Evolutionary conservation across 495 filamentous ascomycete species (phyloP), one percentile per base, ranked within the genome.

Genomic region (Penicillium maclennaniae): DNA sequence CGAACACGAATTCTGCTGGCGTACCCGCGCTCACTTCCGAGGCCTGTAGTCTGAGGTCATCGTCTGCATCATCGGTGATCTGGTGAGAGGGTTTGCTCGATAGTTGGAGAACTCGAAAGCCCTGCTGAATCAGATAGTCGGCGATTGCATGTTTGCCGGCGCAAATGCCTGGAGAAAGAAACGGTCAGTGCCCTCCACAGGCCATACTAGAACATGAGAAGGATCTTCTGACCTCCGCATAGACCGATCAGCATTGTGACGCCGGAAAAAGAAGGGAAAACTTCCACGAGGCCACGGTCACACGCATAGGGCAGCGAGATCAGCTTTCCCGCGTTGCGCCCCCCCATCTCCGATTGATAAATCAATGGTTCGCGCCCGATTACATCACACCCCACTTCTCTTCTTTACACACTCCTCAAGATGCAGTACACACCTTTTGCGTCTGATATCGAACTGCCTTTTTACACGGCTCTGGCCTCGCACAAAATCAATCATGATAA

Each of bases 401-500:
- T 28, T 41, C 47, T 41, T 17, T 31, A 43, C 25, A 21, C 47
- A 63, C 44, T 16, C 23, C 44, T 16, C 23, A 45, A 7, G n/a
- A 78, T 78, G 75, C 72, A 73, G 48, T 97, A 91, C 70, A 86
- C 88, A 40, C 84, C 91, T 0, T 97, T 96, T 79, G 79, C 83
- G 21, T 96, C 92, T 25, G 91, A 96, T 70, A 89, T 97, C 58
- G 93, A 98, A 63, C 77, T 97, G 20, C 90, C 90, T 19, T 98
- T 98, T 69, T 97, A 96, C 64, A 87, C 87, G 36, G 83, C 89
- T 36, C 81, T 98, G 21, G 91, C 92, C 42, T 83, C 85, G 8
- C 87, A 83, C 45, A 98, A 98, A 70, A 88, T 98, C 61, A 90
- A 98, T 62, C 86, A 95, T 81, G 93, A 97, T 71, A 95, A 88